phyloP scores from a whole-genome alignment of 257 asterid species.

The Echium plantagineum region DNA sequence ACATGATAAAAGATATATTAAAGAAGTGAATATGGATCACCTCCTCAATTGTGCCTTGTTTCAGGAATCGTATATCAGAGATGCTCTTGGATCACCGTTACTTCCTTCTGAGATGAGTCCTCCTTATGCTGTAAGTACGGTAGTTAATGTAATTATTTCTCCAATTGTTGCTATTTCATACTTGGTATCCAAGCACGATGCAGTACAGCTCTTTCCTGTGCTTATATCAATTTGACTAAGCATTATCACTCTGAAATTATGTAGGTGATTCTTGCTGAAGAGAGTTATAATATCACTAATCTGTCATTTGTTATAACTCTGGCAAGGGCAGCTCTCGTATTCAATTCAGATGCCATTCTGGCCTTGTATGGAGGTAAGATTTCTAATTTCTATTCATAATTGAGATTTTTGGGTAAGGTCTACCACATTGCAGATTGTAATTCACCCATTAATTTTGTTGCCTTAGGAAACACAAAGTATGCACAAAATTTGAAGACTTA shows the following conservation, averaged over 20 bases:
- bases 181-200: neutral
- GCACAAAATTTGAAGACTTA: constrained; percentile 37
- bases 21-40: neutral
- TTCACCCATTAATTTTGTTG: neutral
- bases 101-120: constrained; percentile 43
- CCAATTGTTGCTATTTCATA: neutral
- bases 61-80: constrained; percentile 52
- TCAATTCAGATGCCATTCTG: constrained; percentile 36
- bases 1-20: too few relatives aligned
- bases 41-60: neutral
- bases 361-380: constrained; percentile 36
- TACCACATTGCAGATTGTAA: neutral
- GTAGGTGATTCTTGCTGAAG: constrained; percentile 51
- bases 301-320: constrained; percentile 49
- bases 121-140: constrained; percentile 36
- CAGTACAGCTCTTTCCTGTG: neutral
- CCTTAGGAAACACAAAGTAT: constrained; percentile 36
- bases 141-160: neutral
- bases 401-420: neutral
- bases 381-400: neutral
- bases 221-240: neutral
- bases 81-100: constrained; percentile 55
- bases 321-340: constrained; percentile 52
- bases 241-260: neutral
- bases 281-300: constrained; percentile 49